Base-by-base conservation (phyloP, 495 filamentous ascomycete species). In the Daldinia bambusicola region DNA sequence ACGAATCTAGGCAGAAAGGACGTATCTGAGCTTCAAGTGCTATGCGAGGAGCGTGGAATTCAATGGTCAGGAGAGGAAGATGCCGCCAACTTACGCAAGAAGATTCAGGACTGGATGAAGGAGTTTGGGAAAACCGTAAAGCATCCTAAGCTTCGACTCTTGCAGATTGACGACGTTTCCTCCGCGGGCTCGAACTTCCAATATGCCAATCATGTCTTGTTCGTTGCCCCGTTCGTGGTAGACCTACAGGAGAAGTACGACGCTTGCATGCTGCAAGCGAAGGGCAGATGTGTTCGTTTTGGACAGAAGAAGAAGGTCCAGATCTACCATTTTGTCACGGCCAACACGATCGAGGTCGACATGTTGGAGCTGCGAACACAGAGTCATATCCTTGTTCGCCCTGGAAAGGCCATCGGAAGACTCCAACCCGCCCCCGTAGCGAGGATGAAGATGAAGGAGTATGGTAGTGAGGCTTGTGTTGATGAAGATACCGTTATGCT, bases 161-260 rank as follows among this genome's bases (percentile, higher is more conserved):
- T 97, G 18, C 87, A 89, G 62, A 81, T 93, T 4, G 85, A 84
- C 5, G 82, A 84, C 62, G 87, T 86, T n/a, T 83, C 85, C 56
- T 87, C 92, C 16, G 87, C 92, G 8, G 93, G 93, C 32, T 77
- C 86, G 18, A 96, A 96, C 72, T 80, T 95, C 2, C 89, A 89
- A 53, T 84, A 85, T 41, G 91, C 92, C 0, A 94, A 92, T 62
- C 93, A 95, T 67, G 81, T 94, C 36, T 85, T 96, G 55, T 95
- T 97, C 75, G 77, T 90, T 10, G 85, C 84, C 0, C 92, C 93
- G 1, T 80, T 89, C 2, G 78, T 85, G 0, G 69, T 80, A 5
- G 58, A 34, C 8, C 82, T 85, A 1, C 84, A 90, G 55, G 80
- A 88, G 31, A 79, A 85, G 12, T 94, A 89, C 67, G 80, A 89